Conservation (phyloP, 2,329 filamentous ascomycete species). For the Teratosphaeria zuluensis region DNA sequence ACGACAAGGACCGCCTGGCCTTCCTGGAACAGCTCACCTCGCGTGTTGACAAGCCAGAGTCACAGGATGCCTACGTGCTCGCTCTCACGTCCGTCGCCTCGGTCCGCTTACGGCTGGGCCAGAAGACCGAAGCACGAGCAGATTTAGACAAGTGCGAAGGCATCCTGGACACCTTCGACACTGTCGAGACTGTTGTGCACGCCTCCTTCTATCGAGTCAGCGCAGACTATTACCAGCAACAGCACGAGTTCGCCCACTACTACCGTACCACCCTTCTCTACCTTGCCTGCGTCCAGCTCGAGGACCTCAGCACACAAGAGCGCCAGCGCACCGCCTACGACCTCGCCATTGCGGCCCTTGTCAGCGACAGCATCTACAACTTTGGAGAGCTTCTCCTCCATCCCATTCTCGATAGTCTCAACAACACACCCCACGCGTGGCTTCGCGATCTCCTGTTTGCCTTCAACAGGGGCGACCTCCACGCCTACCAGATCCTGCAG, state of each 20-base stretch:
- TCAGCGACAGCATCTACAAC: conserved; percentile 96
- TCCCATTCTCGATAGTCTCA: conserved; percentile 81
- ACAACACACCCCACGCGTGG: conserved; percentile 69
- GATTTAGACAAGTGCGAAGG: conserved; percentile 80
- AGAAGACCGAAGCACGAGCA: conserved; percentile 73
- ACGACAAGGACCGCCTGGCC: conserved; percentile 72
- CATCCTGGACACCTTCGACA: conserved; percentile 85
- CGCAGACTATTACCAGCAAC: conserved; percentile 83
- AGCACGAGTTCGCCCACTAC: conserved; percentile 89
- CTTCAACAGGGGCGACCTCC: conserved; percentile 91
- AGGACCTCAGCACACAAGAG: conserved; percentile 62
- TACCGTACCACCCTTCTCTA: conserved; percentile 97
- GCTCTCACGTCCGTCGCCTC: conserved; percentile 82
- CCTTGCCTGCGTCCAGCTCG: conserved; percentile 86
- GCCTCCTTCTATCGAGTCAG: conserved; percentile 94
- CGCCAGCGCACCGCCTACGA: conserved; percentile 80
- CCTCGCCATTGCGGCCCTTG: conserved; percentile 80
- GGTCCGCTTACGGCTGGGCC: conserved; percentile 70
- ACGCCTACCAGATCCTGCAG: conserved; percentile 70
- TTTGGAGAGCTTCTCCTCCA: conserved; percentile 98
- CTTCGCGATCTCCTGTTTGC: conserved; percentile 91
- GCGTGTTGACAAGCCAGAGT: conserved; percentile 84
- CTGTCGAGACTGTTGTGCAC: conserved; percentile 89
- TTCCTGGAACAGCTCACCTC: conserved; percentile 77
- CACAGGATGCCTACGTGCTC: conserved; percentile 92